These are phyloP conservation scores for Anisogramma anomala DNA, from an alignment of 2,329 filamentous ascomycete species.

Conservation along the genomic window DNA sequence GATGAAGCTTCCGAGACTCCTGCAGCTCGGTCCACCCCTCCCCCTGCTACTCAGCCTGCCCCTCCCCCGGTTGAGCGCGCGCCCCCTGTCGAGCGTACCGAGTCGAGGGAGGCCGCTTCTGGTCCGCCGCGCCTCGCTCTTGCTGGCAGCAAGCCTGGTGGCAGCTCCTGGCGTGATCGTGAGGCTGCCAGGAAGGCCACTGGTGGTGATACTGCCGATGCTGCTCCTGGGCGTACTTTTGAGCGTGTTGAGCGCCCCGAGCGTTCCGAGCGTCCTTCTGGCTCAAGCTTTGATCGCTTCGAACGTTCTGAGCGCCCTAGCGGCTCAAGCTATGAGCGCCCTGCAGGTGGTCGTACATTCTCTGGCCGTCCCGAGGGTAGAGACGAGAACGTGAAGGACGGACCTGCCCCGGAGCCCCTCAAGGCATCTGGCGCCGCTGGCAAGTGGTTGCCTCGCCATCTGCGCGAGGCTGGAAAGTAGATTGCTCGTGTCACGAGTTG, in stretches of 20 bases:
- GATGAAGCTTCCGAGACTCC: constrained; percentile 19
- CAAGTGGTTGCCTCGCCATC: constrained; percentile 45
- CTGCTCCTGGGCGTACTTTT: constrained; percentile 2
- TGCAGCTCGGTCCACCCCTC: constrained; percentile 19
- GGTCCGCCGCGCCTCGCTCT: constrained; percentile 44
- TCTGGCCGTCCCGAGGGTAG: no score
- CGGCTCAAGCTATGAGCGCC: constrained; percentile 16
- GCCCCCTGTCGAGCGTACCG: constrained; percentile 25
- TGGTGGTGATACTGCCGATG: constrained; percentile 8
- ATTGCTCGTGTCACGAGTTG: background rate
- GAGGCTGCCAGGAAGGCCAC: constrained; percentile 35
- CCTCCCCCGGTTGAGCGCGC: constrained; percentile 1
- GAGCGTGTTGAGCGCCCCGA: background rate
- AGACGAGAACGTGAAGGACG: constrained; percentile 30
- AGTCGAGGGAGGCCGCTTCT: constrained; percentile 34
- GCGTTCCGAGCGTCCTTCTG: background rate
- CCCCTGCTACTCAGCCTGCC: constrained; percentile 17
- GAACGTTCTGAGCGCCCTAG: background rate
- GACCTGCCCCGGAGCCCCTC: constrained; percentile 35
- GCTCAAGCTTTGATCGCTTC: constrained; percentile 1
- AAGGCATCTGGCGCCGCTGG: constrained; percentile 42
- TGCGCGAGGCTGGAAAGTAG: constrained; percentile 16
- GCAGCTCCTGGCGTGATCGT: constrained; percentile 50
- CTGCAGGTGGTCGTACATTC: constrained; percentile 18
- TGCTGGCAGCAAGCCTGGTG: constrained; percentile 28